Base-by-base conservation (phyloP, 106 monocot species). In the Allium sativum region DNA sequence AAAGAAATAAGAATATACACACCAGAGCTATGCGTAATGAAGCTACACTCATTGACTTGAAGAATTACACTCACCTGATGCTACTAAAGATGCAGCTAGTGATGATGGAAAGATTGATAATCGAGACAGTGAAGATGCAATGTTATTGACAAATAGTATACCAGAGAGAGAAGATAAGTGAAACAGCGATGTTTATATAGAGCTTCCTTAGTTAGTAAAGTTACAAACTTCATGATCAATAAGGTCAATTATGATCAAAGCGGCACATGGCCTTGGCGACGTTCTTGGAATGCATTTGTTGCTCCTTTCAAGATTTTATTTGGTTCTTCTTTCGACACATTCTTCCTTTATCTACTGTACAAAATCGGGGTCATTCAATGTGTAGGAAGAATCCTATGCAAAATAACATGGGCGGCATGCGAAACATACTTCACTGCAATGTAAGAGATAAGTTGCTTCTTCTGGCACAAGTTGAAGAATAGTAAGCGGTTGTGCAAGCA, bases 301-400 rank as follows among this genome's bases (percentile, higher is more conserved):
- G 86, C 76, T 56, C 86, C 86, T n/a, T 52, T 87, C 57, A 87
- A 79, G 69, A 57, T 70, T 31, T 62, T 87, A 4, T 87, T 87
- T 62, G 70, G 76, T 45, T 14, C 10, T 42, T 70, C 78, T 50
- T 87, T 81, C 79, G 79, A 87, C 58, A 18, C 87, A 16, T 61
- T 92, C 40, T 87, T 92, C 54, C 58, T 92, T 70, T 87, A 81
- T 66, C 84, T 87, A 4, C 57, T 92, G 21, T 84, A 84, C 56
- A 70, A 92, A 78, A 70, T 81, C 40, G 87, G 92, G 31, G 81
- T 87, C 59, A 56, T 87, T 48, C 87, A 84, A 63, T 92, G 92
- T 52, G 55, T 92, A 44, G 75, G 83, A 21, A 76, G 76, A 79
- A 84, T 70, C 40, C 21, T 75, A 20, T 92, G 78, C 64, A 92